These are phyloP conservation scores for Sorghum bicolor DNA, from an alignment of 176 grass and related monocot genomes.

Conservation along the genomic window DNA sequence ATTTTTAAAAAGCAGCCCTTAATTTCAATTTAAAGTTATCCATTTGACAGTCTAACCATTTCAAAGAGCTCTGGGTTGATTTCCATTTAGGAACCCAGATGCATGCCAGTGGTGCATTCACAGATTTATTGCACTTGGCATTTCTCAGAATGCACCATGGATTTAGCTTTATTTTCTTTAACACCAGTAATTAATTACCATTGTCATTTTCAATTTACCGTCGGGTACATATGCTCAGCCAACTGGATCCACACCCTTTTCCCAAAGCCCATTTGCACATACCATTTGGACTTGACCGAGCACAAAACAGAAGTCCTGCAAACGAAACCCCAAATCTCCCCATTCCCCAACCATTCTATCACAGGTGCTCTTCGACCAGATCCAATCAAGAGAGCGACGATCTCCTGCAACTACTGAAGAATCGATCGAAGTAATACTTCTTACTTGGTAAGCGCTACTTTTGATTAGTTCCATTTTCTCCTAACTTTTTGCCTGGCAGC, in stretches of 20 bases:
- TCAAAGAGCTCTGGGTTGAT: neutral
- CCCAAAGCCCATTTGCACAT: neutral
- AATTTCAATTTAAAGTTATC: constrained; percentile 11
- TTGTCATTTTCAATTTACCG: constrained; percentile 13
- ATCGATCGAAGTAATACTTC: constrained; percentile 18
- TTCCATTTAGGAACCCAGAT: neutral
- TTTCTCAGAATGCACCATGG: constrained; percentile 1
- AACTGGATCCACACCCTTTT: neutral
- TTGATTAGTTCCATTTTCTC: neutral
- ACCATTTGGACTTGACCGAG: constrained; percentile 1
- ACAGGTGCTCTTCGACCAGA: neutral
- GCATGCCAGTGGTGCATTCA: neutral
- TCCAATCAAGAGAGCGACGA: neutral
- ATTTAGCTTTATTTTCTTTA: neutral
- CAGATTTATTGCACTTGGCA: constrained; percentile 8
- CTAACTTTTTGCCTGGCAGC: neutral
- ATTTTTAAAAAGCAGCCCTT: neutral
- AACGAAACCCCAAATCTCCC: neutral
- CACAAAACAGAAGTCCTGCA: neutral
- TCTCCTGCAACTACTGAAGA: constrained; percentile 6
- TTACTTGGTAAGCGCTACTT: constrained; percentile 11
- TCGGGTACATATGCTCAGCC: neutral
- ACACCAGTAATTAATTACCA: neutral
- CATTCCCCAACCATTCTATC: neutral
- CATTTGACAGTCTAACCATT: neutral